A percentile compares a stretch with the other conserved stretches of the same genome.
Evolutionary conservation across 1,284 basidiomycete genomes (phyloP).

Genomic region (Naganishia albida): DNA sequence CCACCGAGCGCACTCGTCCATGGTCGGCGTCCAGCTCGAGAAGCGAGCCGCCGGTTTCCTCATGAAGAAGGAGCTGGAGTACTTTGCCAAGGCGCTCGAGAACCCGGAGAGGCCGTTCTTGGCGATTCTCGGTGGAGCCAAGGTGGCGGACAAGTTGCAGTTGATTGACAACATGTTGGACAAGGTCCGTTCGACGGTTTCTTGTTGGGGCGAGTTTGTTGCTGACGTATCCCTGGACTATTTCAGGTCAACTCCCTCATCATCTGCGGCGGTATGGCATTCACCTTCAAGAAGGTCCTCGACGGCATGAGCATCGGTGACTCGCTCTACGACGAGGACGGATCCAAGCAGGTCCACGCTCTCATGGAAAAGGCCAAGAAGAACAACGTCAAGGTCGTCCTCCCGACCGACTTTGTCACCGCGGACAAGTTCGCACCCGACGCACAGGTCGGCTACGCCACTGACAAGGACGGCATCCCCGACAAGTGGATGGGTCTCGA

Average conservation of each 20-base stretch:
- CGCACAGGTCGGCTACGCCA: conserved; percentile 75
- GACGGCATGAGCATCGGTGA: conserved; percentile 86
- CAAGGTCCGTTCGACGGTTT: conserved; percentile 62
- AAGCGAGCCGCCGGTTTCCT: conserved; percentile 93
- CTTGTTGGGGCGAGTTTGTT: conserved; percentile 24
- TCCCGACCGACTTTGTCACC: conserved; percentile 92
- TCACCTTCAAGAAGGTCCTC: conserved; percentile 97
- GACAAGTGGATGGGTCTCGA: conserved; percentile 95
- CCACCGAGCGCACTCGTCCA: conserved; percentile 96
- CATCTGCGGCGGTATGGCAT: conserved; percentile 98
- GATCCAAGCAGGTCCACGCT: conserved; percentile 79
- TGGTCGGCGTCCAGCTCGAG: conserved; percentile 94
- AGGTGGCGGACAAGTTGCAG: conserved; percentile 98
- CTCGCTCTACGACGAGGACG: conserved; percentile 90
- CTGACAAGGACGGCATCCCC: conserved; percentile 83
- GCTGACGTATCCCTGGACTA: not conserved
- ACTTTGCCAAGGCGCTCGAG: conserved; percentile 96
- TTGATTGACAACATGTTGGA: conserved; percentile 99
- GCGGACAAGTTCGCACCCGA: conserved; percentile 95
- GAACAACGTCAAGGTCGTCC: conserved; percentile 91
- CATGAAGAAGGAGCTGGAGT: conserved; percentile 98
- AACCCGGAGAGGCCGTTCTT: conserved; percentile 93
- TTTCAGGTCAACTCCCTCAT: conserved; percentile 89
- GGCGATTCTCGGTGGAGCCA: conserved; percentile 96
- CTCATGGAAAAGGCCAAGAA: conserved; percentile 91